Conservation (phyloP, 1,284 basidiomycete genomes). For the Athelia psychrophila region DNA sequence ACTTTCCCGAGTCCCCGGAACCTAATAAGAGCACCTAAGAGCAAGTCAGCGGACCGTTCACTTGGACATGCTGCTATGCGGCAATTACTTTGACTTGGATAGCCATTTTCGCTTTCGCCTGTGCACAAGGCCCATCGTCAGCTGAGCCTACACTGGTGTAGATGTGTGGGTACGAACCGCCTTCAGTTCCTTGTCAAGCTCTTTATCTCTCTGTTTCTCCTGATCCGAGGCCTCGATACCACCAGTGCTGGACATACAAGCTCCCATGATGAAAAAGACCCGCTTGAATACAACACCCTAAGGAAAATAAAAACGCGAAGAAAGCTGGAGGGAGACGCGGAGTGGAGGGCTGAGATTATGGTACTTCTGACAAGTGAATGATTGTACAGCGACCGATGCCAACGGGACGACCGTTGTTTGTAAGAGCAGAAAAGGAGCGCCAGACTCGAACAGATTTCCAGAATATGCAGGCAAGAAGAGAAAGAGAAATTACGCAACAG, state of each 20-base stretch:
- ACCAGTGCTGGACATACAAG: slow-evolving; percentile 61
- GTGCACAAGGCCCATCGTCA: slow-evolving; percentile 3
- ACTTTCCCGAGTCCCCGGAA: slow-evolving; percentile 93
- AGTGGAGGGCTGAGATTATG: too few species aligned
- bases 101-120: slow-evolving; percentile 69
- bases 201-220: slow-evolving; percentile 59
- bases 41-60: slow-evolving; percentile 6
- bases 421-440: too few species aligned
- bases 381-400: too few species aligned
- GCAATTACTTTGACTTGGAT: slow-evolving; percentile 73
- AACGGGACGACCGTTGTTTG: too few species aligned
- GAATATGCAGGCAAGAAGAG: too few species aligned
- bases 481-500: too few species aligned
- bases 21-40: slow-evolving; percentile 81
- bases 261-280: slow-evolving; percentile 56
- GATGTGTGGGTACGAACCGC: slow-evolving; percentile 39
- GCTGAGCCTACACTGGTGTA: not conserved
- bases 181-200: slow-evolving; percentile 63
- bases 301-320: too few species aligned
- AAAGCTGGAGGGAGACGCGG: too few species aligned
- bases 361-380: too few species aligned
- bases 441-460: too few species aligned
- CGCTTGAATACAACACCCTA: not conserved
- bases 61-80: slow-evolving; percentile 7
- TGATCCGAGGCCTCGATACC: slow-evolving; percentile 55